These are phyloP conservation scores for Colletotrichum cordylinicola DNA, from an alignment of 2,329 filamentous ascomycete species.

Conservation along the genomic window DNA sequence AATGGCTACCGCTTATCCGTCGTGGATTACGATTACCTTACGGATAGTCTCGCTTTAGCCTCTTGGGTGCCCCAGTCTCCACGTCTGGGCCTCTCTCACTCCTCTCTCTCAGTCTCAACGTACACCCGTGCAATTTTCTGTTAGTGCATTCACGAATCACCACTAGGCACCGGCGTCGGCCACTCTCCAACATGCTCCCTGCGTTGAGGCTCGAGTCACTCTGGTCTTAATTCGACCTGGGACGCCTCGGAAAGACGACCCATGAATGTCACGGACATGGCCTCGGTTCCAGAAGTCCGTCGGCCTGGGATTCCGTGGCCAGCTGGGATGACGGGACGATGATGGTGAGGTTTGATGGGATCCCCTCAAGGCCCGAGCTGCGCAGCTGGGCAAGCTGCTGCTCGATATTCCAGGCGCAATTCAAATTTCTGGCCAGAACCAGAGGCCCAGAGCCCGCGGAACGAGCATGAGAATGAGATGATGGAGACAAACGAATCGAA, in stretches of 20 bases:
- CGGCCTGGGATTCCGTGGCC: not conserved
- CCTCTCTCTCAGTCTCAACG: not conserved
- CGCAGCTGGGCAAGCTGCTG: not conserved
- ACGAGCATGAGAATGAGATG: not conserved
- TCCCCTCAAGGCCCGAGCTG: not conserved
- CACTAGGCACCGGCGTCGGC: not conserved
- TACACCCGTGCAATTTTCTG: constrained; percentile 14
- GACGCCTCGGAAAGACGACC: not conserved
- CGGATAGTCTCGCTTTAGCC: not conserved
- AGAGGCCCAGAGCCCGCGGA: not conserved
- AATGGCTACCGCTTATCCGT: not conserved
- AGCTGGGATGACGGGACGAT: constrained; percentile 1
- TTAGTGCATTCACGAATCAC: constrained; percentile 7
- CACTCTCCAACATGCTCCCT: not conserved
- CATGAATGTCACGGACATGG: not conserved
- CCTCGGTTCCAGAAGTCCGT: constrained; percentile 8
- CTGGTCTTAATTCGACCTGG: not conserved
- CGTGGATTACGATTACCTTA: not conserved
- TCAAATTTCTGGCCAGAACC: not conserved
- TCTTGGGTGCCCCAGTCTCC: not conserved
- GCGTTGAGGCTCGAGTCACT: constrained; percentile 16
- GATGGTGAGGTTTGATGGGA: not conserved
- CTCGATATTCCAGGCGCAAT: not conserved
- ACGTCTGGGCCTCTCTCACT: not conserved
- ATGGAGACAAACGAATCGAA: not conserved